These are phyloP conservation scores for Didymella pomorum DNA, from an alignment of 2,329 filamentous ascomycete genomes.

Conservation along the genomic window DNA sequence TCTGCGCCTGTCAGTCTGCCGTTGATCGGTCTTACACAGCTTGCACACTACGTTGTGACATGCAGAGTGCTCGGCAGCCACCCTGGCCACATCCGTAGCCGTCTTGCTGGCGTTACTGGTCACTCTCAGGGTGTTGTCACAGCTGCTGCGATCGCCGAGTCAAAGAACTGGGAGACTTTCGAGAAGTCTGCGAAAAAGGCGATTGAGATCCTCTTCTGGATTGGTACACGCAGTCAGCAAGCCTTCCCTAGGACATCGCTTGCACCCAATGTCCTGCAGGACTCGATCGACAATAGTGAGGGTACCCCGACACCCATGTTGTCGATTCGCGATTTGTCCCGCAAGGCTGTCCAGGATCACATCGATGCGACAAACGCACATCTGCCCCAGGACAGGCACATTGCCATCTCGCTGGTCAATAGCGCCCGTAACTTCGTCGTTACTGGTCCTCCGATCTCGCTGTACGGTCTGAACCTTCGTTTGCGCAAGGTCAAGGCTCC, in stretches of 20 bases:
- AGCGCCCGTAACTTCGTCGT: slow-evolving; percentile 97
- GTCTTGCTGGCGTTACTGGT: slow-evolving; percentile 87
- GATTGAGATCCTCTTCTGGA: slow-evolving; percentile 96
- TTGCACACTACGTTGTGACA: slow-evolving; percentile 93
- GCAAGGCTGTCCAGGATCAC: slow-evolving; percentile 90
- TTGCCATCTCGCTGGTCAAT: slow-evolving; percentile 94
- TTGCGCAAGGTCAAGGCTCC: slow-evolving; percentile 96
- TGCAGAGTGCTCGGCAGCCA: slow-evolving; percentile 90
- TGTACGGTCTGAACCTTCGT: slow-evolving; percentile 95
- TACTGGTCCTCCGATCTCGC: slow-evolving; percentile 91
- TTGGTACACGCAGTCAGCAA: slow-evolving; percentile 95
- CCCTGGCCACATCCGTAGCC: slow-evolving; percentile 85
- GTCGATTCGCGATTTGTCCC: slow-evolving; percentile 91
- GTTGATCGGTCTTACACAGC: slow-evolving; percentile 92
- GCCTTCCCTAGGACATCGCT: slow-evolving; percentile 95
- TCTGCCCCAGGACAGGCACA: slow-evolving; percentile 89
- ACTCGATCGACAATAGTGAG: slow-evolving; percentile 93
- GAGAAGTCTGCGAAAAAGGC: slow-evolving; percentile 79
- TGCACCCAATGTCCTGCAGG: slow-evolving; percentile 86
- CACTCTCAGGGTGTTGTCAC: slow-evolving; percentile 97
- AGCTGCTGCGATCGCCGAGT: slow-evolving; percentile 88
- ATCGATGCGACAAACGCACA: slow-evolving; percentile 98
- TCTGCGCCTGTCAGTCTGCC: slow-evolving; percentile 77
- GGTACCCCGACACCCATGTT: slow-evolving; percentile 97
- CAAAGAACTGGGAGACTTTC: slow-evolving; percentile 93